These are phyloP conservation scores for Adansonia madagascariensis DNA, from an alignment of 441 rosid genomes.

Conservation along the genomic window DNA sequence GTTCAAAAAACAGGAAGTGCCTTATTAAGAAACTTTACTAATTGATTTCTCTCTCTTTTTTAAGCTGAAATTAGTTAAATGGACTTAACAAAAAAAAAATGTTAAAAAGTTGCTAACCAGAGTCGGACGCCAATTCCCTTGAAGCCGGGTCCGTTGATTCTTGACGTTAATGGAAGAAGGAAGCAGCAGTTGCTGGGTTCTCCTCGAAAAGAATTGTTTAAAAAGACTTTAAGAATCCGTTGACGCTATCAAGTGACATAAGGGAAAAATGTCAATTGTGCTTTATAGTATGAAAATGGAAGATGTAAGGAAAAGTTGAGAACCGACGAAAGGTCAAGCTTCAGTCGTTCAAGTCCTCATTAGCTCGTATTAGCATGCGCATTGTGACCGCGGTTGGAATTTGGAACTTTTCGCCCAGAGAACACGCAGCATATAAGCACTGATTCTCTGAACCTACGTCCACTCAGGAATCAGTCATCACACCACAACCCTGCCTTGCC, in stretches of 20 bases:
- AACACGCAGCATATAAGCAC: not conserved
- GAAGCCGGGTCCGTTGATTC: not conserved
- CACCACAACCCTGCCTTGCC: not conserved
- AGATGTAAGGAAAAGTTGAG: not conserved
- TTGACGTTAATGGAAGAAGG: not conserved
- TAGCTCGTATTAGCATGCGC: not conserved
- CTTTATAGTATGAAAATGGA: not conserved
- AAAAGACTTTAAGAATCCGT: not conserved
- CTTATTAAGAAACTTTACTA: not conserved
- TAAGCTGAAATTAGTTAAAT: not conserved
- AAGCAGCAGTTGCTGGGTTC: not conserved
- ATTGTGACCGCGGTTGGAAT: not conserved
- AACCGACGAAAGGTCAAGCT: not conserved
- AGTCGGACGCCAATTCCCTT: not conserved
- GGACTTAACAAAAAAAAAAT: not conserved
- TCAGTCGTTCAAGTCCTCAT: not conserved
- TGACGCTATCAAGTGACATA: not conserved
- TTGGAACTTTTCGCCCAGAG: not conserved
- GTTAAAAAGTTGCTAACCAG: not conserved
- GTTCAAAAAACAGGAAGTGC: not conserved
- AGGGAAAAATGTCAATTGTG: not conserved
- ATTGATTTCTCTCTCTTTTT: not conserved
- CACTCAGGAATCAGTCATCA: not conserved
- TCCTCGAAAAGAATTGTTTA: not conserved
- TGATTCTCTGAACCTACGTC: not conserved